Evolutionary conservation across 75 land plant species (phyloP).

Genomic region (Pinus tabuliformis): DNA sequence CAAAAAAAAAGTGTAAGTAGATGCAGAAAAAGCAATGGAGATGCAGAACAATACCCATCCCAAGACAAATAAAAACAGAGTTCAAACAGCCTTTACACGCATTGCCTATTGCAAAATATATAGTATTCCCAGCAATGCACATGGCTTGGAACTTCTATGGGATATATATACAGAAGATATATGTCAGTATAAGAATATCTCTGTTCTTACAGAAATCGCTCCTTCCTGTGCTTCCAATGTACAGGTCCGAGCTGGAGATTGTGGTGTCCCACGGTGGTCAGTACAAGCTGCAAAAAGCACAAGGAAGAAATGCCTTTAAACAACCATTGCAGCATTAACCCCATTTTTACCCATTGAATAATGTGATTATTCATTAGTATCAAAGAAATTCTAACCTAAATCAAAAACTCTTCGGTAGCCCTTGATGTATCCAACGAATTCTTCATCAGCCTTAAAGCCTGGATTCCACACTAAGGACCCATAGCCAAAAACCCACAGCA

Average conservation of each 20-base stretch:
- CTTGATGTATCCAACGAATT: slow-evolving; percentile 75
- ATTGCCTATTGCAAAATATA: no score
- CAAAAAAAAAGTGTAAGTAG: not conserved
- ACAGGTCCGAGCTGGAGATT: slow-evolving; percentile 81
- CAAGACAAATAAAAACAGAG: no score
- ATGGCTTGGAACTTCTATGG: no score
- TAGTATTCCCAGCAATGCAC: no score
- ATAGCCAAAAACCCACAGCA: slow-evolving; percentile 91
- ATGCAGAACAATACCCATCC: no score
- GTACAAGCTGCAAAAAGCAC: slow-evolving; percentile 66
- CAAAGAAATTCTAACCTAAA: slow-evolving; percentile 46
- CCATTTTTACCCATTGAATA: no score
- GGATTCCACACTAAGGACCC: slow-evolving; percentile 91
- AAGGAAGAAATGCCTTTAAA: no score
- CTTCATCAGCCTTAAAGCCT: slow-evolving; percentile 81
- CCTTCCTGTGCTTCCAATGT: slow-evolving; percentile 77
- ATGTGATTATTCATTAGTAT: no score
- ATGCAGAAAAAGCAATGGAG: not conserved
- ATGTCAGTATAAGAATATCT: no score
- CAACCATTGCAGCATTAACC: no score
- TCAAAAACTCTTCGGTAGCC: slow-evolving; percentile 74
- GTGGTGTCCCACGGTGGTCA: slow-evolving; percentile 93
- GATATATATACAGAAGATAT: no score
- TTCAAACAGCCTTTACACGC: no score
- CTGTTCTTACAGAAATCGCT: slow-evolving; percentile 76